phyloP scores from a whole-genome alignment of 139 green algal species.

The Helicosporidium sp. region DNA sequence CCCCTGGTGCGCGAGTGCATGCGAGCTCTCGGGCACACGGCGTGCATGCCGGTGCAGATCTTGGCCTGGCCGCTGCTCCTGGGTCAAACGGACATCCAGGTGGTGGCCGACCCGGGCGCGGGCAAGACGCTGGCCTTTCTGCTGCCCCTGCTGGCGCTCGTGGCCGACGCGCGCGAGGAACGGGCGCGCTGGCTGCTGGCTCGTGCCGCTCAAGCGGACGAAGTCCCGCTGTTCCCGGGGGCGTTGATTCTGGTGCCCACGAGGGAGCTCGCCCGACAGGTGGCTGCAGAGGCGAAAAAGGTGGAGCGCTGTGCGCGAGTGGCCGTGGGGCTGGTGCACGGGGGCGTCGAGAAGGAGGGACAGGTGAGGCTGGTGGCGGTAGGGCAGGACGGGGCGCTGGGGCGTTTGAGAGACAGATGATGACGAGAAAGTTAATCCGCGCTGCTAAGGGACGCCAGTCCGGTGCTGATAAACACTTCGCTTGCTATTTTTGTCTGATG shows the following conservation, averaged over 20 bases:
- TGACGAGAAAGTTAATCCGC: neutral
- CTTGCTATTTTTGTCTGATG: no score
- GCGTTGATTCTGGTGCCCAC: constrained; percentile 42
- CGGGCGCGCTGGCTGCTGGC: no score
- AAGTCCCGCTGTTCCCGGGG: no score
- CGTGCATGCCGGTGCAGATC: constrained; percentile 49
- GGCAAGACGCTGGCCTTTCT: constrained; percentile 73
- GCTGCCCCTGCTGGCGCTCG: constrained; percentile 27
- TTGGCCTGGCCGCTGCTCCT: constrained; percentile 20
- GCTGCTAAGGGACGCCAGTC: neutral
- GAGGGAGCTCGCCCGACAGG: constrained; percentile 62
- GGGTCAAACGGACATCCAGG: constrained; percentile 20
- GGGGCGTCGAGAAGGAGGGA: constrained; percentile 38
- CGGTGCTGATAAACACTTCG: no score
- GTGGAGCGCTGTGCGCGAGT: constrained; percentile 15
- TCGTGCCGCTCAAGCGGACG: no score
- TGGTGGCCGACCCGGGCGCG: constrained; percentile 47
- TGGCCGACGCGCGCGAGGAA: constrained; percentile 12
- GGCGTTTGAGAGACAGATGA: neutral
- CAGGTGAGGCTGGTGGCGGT: constrained; percentile 32
- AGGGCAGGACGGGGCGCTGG: no score
- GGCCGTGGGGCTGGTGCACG: constrained; percentile 25
- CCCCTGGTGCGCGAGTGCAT: constrained; percentile 36
- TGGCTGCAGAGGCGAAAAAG: constrained; percentile 12
- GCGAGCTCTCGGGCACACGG: constrained; percentile 28